Conservation (phyloP, 2,329 filamentous ascomycete genomes). For the Aspergillus pseudoterreus region DNA sequence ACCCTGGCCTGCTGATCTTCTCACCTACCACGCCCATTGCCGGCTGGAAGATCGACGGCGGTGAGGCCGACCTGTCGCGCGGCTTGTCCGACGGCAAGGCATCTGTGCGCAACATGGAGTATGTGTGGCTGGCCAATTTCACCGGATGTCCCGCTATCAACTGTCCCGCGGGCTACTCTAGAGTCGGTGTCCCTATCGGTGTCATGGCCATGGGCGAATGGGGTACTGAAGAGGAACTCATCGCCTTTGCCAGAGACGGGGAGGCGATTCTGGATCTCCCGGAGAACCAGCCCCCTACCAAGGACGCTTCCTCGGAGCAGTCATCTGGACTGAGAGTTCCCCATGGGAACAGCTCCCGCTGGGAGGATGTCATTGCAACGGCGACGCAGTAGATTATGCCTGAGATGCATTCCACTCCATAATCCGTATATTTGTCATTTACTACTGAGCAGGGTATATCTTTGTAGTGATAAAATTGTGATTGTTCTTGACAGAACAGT, state of each 20-base stretch:
- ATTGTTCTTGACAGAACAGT: not conserved
- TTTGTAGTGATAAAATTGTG: not conserved
- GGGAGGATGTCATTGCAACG: slow-evolving; percentile 37
- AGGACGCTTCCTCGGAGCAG: slow-evolving; percentile 4
- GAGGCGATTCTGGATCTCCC: slow-evolving; percentile 44
- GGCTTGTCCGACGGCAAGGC: slow-evolving; percentile 72
- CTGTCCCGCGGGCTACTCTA: slow-evolving; percentile 68
- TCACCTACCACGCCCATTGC: slow-evolving; percentile 72
- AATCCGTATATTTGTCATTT: not conserved
- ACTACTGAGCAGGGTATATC: not conserved
- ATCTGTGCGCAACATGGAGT: slow-evolving; percentile 76
- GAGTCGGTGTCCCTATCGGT: slow-evolving; percentile 44
- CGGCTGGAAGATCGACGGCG: slow-evolving; percentile 64
- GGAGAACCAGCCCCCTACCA: slow-evolving; percentile 7
- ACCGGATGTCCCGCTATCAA: slow-evolving; percentile 72
- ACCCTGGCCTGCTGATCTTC: slow-evolving; percentile 74
- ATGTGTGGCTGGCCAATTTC: slow-evolving; percentile 81
- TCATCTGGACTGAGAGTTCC: slow-evolving; percentile 26
- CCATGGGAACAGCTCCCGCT: slow-evolving; percentile 21
- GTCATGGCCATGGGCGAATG: slow-evolving; percentile 55
- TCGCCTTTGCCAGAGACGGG: slow-evolving; percentile 52
- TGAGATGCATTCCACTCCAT: not conserved
- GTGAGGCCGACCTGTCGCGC: slow-evolving; percentile 54
- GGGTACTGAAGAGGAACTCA: slow-evolving; percentile 51
- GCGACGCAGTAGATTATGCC: slow-evolving; percentile 11